Conservation (phyloP, 306 rosid genomes). For the Malus sylvestris region DNA sequence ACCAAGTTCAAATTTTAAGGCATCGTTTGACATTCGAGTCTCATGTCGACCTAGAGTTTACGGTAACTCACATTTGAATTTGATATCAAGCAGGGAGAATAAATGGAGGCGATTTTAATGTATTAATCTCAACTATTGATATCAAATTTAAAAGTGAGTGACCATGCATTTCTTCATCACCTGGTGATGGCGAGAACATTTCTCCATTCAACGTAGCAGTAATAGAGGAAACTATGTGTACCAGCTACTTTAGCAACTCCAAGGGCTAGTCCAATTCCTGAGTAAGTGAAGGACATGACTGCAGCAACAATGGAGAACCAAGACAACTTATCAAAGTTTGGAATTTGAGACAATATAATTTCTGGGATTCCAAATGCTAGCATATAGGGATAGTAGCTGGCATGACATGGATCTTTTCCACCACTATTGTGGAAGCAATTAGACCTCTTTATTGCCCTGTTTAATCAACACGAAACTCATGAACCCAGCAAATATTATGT, state of each 20-base stretch:
- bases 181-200: too few species aligned
- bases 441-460: slow-evolving; percentile 17
- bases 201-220: background rate
- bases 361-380: slow-evolving; percentile 13
- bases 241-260: slow-evolving; percentile 21
- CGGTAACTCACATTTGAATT: background rate
- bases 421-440: slow-evolving; percentile 15
- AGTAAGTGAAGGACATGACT: slow-evolving; percentile 24
- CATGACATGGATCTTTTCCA: background rate
- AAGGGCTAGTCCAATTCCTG: slow-evolving; percentile 24
- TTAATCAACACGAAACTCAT: background rate
- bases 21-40: background rate
- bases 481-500: background rate
- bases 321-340: slow-evolving; percentile 9
- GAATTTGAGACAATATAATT: slow-evolving; percentile 16
- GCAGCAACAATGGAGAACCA: slow-evolving; percentile 25
- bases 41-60: background rate
- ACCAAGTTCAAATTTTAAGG: background rate
- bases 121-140: background rate
- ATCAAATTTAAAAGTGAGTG: background rate
- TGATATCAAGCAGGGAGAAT: background rate
- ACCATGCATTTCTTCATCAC: background rate
- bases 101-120: background rate
- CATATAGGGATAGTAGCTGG: slow-evolving; percentile 15
- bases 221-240: background rate